Percentiles rank a stretch among this genome's conserved stretches.
phyloP scores from a whole-genome alignment of 345 rosid genomes.

The Mangifera indica region DNA sequence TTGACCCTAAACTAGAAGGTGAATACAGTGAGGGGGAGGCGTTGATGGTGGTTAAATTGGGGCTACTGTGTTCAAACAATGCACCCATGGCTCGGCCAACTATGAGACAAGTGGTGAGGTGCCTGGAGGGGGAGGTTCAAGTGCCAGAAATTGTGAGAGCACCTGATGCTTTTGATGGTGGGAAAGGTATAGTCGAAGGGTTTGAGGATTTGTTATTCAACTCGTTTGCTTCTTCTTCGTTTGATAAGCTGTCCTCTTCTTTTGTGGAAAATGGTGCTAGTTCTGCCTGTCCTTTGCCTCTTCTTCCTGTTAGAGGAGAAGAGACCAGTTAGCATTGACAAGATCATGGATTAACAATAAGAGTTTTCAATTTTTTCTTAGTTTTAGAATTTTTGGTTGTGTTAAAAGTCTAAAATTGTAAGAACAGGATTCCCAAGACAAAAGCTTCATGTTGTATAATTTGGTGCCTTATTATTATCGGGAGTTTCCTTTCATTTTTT shows the following conservation, averaged over 20 bases:
- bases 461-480: too few relatives aligned
- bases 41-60: conserved; percentile 55
- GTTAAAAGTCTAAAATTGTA: background rate
- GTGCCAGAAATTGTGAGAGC: conserved; percentile 30
- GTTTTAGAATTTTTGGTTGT: background rate
- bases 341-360: background rate
- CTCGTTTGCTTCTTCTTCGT: conserved; percentile 38
- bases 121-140: conserved; percentile 54
- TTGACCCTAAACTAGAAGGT: conserved; percentile 46
- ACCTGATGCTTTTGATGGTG: conserved; percentile 12
- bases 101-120: conserved; percentile 68
- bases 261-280: conserved; percentile 22
- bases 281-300: conserved; percentile 30
- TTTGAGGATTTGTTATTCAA: conserved; percentile 36
- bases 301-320: conserved; percentile 19
- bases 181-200: conserved; percentile 17
- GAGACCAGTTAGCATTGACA: background rate
- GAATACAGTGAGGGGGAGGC: conserved; percentile 51
- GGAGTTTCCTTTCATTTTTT: too few relatives aligned
- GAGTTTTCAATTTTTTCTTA: too few relatives aligned
- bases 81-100: conserved; percentile 53
- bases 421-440: background rate
- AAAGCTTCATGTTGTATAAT: background rate
- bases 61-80: conserved; percentile 69
- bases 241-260: conserved; percentile 29